phyloP scores from a whole-genome alignment of 495 filamentous ascomycete species.

The Penicillium antarcticum region DNA sequence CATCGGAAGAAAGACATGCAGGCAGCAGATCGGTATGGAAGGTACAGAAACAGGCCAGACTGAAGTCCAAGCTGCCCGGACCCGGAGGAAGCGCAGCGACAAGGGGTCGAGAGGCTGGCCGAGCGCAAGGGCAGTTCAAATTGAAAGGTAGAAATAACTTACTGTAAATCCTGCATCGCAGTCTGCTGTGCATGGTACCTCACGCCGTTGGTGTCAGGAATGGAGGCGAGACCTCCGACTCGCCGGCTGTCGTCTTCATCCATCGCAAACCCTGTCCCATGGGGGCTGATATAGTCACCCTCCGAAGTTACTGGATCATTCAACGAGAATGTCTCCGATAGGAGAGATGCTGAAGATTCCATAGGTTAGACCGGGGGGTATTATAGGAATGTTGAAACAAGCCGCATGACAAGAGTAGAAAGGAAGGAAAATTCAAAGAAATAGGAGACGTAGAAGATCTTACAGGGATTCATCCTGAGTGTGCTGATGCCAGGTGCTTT shows the following conservation, averaged over 20 bases:
- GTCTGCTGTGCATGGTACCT: conserved; percentile 44
- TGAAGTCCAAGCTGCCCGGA: conserved; percentile 31
- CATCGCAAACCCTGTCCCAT: conserved; percentile 34
- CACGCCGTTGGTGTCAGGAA: conserved; percentile 45
- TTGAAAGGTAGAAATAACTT: conserved; percentile 41
- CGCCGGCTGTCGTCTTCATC: conserved; percentile 44
- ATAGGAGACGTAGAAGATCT: background rate
- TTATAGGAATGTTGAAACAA: conserved; percentile 1
- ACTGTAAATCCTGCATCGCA: conserved; percentile 47
- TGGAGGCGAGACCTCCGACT: conserved; percentile 42
- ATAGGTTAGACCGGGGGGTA: conserved; percentile 13
- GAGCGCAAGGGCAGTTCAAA: conserved; percentile 34
- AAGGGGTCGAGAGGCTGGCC: conserved; percentile 34
- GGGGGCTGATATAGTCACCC: conserved; percentile 37
- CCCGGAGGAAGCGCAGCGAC: conserved; percentile 35
- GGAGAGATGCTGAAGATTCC: conserved; percentile 27
- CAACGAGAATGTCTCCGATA: conserved; percentile 38
- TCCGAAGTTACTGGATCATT: conserved; percentile 39
- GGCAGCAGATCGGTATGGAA: conserved; percentile 28
- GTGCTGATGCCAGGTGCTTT: conserved; percentile 19
- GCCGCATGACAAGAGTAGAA: conserved; percentile 2
- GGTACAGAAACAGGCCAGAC: conserved; percentile 28
- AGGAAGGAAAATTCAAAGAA: conserved; percentile 7
- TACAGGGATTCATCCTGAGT: conserved; percentile 29
- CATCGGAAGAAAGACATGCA: conserved; percentile 30